Base-by-base conservation (phyloP, 805 yeast species). In the Vanderwaltozyma verrucispora region DNA sequence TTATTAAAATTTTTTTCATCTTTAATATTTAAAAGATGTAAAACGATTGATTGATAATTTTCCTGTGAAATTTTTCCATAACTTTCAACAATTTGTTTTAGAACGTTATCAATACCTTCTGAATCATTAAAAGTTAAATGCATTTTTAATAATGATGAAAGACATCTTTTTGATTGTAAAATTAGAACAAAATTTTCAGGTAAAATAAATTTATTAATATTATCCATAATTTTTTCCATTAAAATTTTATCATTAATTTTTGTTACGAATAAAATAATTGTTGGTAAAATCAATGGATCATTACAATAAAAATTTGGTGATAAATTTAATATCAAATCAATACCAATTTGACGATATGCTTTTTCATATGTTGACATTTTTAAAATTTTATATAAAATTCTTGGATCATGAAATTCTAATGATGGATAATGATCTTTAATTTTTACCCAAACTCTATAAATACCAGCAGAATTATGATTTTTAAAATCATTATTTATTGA, bases 111-210 rank as follows among this genome's bases (percentile, higher is more conserved):
- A 8, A 56, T 58, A 34, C 58, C 56, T 11, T 37, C 39, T 13
- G 56, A 46, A 31, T 54, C 59, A n/a, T 48, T 45, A 30, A 55
- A 56, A 6, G 36, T 35, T 16, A 56, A 30, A 28, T 55, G 59
- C 53, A 54, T 46, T 15, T 44, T 39, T 15, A 56, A 37, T 13
- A 56, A 26, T 2, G 54, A 37, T 1, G 57, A 47, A 4, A 55
- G 35, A 33, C 47, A 46, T 18, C 47, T 42, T 37, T 42, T 47
- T 19, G 55, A 50, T 28, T 39, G 38, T 33, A 47, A 39, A 7
- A 51, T 43, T 13, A 42, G 30, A 31, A 44, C 40, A 13, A 51
- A 48, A 26, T 47, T 47, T 21, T 42, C 42, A 0, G 43, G 39
- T 19, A 36, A 28, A 5, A 52, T 40, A 30, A 38, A 35, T n/a